Evolutionary conservation across 345 rosid species (phyloP).

Genomic region (Eucalyptus urophylla): DNA sequence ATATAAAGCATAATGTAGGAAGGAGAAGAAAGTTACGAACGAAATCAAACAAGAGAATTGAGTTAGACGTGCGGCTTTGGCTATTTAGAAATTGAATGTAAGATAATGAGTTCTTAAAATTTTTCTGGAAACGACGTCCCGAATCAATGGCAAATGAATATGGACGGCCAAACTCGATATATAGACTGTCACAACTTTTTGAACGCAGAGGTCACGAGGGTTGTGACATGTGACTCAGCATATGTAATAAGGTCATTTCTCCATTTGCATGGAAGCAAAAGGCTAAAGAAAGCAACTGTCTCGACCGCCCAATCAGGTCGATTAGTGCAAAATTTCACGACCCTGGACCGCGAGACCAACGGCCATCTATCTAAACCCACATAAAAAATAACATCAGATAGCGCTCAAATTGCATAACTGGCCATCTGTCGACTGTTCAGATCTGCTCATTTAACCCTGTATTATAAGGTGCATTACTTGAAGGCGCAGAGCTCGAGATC

Average conservation of each 20-base stretch:
- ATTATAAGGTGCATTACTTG: neutral
- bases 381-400: neutral
- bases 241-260: neutral
- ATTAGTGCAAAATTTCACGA: neutral
- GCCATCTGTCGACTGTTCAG: neutral
- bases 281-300: neutral
- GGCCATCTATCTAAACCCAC: neutral
- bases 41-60: neutral
- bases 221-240: neutral
- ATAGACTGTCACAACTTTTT: neutral
- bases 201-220: neutral
- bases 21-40: neutral
- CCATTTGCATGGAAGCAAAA: neutral
- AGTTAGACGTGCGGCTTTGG: neutral
- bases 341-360: neutral
- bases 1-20: neutral
- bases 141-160: neutral
- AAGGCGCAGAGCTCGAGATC: neutral
- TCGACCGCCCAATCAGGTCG: neutral
- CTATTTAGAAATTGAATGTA: neutral
- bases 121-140: neutral
- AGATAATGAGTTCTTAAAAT: neutral
- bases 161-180: neutral
- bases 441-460: neutral
- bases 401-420: neutral